Conservation (phyloP, 768 basidiomycete genomes). For the Tricholoma furcatifolium region DNA sequence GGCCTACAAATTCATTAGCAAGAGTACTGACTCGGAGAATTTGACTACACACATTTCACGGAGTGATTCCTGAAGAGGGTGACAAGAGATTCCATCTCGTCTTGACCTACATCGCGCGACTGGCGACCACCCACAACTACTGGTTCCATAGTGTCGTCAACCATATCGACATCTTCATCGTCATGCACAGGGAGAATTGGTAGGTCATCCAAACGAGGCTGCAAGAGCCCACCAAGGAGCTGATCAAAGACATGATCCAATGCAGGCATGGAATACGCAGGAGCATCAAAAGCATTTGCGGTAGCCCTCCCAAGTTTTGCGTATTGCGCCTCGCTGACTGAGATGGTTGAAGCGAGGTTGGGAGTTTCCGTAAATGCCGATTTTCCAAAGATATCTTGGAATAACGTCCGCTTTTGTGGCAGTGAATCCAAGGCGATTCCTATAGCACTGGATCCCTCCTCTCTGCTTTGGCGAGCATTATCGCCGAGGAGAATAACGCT, state of each 20-base stretch:
- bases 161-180: conserved; percentile 47
- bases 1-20: conserved; percentile 2
- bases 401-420: conserved; percentile 54
- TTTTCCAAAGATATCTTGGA: conserved; percentile 89
- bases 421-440: conserved; percentile 29
- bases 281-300: conserved; percentile 49
- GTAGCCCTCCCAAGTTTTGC: conserved; percentile 2
- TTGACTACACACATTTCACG: conserved; percentile 35
- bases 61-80: conserved; percentile 60
- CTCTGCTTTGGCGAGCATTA: conserved; percentile 36
- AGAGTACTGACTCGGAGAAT: neutral
- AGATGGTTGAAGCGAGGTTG: conserved; percentile 11
- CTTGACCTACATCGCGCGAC: conserved; percentile 40
- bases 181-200: conserved; percentile 19
- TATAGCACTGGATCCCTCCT: conserved; percentile 41
- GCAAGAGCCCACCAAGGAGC: conserved; percentile 37
- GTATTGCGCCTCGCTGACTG: conserved; percentile 1
- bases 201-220: conserved; percentile 19
- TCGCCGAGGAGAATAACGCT: conserved; percentile 71
- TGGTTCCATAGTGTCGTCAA: conserved; percentile 24
- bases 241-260: conserved; percentile 70
- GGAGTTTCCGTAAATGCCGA: conserved; percentile 54
- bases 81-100: conserved; percentile 59
- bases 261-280: conserved; percentile 77
- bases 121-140: conserved; percentile 13